Evolutionary conservation across 371 early-diverging fungal species (phyloP), one percentile per base, ranked within the genome.

Genomic region (Ecytonucleospora hepatopenaei): DNA sequence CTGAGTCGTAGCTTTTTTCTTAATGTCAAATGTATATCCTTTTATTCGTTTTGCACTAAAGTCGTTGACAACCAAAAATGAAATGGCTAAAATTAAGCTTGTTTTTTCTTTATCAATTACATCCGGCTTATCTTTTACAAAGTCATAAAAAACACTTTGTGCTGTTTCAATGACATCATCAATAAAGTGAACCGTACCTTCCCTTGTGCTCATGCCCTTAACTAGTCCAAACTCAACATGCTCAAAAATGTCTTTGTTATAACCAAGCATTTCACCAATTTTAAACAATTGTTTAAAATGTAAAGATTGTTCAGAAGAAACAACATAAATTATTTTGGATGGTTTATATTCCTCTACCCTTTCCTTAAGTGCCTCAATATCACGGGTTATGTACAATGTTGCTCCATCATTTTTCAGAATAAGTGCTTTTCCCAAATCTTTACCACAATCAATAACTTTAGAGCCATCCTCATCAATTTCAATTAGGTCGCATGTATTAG

Each of bases 181-280:
- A 69, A 98, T 83, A 84, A 95, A 94, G 19, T 94, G 91, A 19
- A 88, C 96, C 15, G 86, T 91, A 59, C 99, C 97, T 79, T 87
- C 90, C 72, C 97, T 88, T 28, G 97, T 97, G 56, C 88, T 88
- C 95, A 97, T 94, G 59, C 82, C 80, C 59, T 79, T 84, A 48
- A 98, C 92, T 86, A 94, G 82, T 64, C 99, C 99, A 81, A 90
- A 96, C 81, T 86, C 87, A 73, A 96, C 84, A 82, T 98, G 97
- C 59, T 86, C 83, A 71, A 90, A 85, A 56, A 82, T 83, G 54
- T 83, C 81, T 62, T 86, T 85, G 0, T 87, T 84, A 66, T 87
- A 83, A 19, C 84, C 87, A 70, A 90, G 77, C 68, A 87, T 79
- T 71, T 89, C 88, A 30, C 92, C 73, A 27, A 88, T 87, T 82